Conservation (phyloP, 768 basidiomycete species). For the Rickenella mellea region DNA sequence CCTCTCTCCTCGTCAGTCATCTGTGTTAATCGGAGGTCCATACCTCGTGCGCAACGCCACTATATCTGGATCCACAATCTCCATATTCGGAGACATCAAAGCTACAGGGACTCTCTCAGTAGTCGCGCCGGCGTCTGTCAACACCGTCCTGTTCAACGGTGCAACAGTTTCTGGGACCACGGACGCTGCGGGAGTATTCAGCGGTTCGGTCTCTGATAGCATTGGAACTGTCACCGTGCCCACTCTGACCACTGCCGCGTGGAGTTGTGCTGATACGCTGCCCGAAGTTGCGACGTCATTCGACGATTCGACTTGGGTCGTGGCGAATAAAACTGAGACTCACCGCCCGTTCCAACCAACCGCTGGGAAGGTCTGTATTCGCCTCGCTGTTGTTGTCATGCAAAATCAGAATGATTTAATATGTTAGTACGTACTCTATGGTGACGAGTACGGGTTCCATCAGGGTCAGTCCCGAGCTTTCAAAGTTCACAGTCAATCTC, state of each 20-base stretch:
- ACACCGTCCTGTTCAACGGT: conserved; percentile 67
- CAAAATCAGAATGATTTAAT: not conserved
- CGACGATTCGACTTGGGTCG: conserved; percentile 54
- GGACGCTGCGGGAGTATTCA: conserved; percentile 16
- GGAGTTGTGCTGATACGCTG: conserved; percentile 69
- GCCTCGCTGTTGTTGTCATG: not conserved
- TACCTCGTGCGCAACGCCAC: conserved; percentile 36
- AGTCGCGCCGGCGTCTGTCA: conserved; percentile 46
- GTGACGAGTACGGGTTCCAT: conserved; percentile 15
- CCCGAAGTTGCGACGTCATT: conserved; percentile 56
- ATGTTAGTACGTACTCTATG: conserved; percentile 13
- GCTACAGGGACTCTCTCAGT: conserved; percentile 47
- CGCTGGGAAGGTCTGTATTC: not conserved
- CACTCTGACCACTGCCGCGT: conserved; percentile 34
- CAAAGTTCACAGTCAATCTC: not conserved
- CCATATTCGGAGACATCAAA: conserved; percentile 62
- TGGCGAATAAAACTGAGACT: conserved; percentile 66
- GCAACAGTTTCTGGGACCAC: conserved; percentile 28
- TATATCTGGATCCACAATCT: conserved; percentile 28
- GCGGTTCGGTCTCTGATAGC: conserved; percentile 30
- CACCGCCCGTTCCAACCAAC: conserved; percentile 57
- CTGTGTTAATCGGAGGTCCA: conserved; percentile 44
- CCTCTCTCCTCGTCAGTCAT: conserved; percentile 62
- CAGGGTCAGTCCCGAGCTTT: too few relatives aligned
- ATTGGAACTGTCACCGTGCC: conserved; percentile 38